Evolutionary conservation across 106 monocot species (phyloP), one percentile per base, ranked within the genome.

Genomic region (Gastrodia elata): DNA sequence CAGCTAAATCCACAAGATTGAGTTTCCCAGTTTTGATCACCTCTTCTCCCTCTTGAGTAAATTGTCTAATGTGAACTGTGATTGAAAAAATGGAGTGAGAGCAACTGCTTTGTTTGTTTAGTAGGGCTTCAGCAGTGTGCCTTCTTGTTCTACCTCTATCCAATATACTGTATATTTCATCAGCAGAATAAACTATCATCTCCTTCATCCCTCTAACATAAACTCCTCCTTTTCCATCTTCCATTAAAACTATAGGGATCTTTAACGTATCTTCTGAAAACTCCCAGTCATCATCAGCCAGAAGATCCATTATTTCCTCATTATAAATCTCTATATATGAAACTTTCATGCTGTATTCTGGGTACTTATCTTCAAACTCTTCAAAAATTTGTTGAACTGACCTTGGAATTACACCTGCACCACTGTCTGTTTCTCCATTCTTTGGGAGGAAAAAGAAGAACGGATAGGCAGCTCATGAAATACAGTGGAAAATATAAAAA

Each of bases 1-100:
- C 94, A 68, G 91, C 94, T 83, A 95, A 89, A 77, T 95, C 94
- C 46, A 95, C 94, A 49, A 95, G 91, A 87, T 95, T 95, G 44
- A 95, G 89, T 74, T 95, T 95, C 67, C 91, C 94, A 68, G 77
- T 87, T 79, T 89, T 95, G 68, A 95, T 91, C 87, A 95, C 80
- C 71, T 95, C 94, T 79, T 91, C 89, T 27, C 94, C 94, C 68
- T 87, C 91, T 4, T 76, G 89, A 28, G 87, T 91, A 72, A 78
- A 82, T 42, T 95, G 89, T 65, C 89, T 95, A 4, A 91, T 85
- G 64, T 91, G 94, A 81, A 89, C 87, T 16, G 94, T 91, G 35
- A 95, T 91, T 9, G 91, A 91, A 75, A 95, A 95, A 37, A 95
- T 89, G 25, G 95, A 89, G 38, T 96, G 95, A 48, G 95, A 92